These are phyloP conservation scores for Candida silvatica DNA, from an alignment of 805 yeast species.

Conservation along the genomic window DNA sequence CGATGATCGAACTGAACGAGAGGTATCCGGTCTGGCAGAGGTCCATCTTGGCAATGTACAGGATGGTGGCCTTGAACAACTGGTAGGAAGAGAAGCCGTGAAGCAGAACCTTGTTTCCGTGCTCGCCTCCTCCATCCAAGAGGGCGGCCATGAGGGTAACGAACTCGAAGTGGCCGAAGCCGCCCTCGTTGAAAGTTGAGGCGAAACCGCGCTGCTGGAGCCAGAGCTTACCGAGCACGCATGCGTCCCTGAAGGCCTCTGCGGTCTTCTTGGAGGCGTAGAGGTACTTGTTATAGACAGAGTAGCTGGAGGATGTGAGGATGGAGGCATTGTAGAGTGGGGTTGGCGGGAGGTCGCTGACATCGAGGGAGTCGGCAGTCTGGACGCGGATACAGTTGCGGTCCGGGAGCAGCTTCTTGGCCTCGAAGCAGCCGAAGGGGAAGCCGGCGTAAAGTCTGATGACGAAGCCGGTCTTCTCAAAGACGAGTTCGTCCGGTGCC, in stretches of 20 bases:
- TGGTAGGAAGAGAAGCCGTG: slow-evolving; percentile 92
- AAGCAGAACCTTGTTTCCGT: slow-evolving; percentile 67
- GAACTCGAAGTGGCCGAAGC: slow-evolving; percentile 92
- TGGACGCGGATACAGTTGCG: slow-evolving; percentile 77
- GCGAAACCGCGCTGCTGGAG: slow-evolving; percentile 76
- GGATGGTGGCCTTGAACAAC: slow-evolving; percentile 80
- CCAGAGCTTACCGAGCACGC: slow-evolving; percentile 84
- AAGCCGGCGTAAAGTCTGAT: slow-evolving; percentile 69
- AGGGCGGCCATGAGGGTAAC: slow-evolving; percentile 73
- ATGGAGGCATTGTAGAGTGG: slow-evolving; percentile 82
- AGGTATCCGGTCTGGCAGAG: slow-evolving; percentile 53
- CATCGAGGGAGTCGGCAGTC: slow-evolving; percentile 15
- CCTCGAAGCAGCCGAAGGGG: slow-evolving; percentile 62
- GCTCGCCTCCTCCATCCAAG: slow-evolving; percentile 72
- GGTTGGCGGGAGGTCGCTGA: slow-evolving; percentile 54
- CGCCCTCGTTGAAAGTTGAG: slow-evolving; percentile 52
- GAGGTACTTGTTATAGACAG: slow-evolving; percentile 63
- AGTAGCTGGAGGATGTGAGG: slow-evolving; percentile 58
- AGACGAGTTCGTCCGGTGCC: slow-evolving; percentile 41
- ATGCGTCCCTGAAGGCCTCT: slow-evolving; percentile 81
- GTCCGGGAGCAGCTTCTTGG: slow-evolving; percentile 69
- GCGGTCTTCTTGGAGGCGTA: slow-evolving; percentile 70
- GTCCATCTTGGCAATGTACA: slow-evolving; percentile 76
- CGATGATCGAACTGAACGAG: slow-evolving; percentile 52
- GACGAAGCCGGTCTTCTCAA: slow-evolving; percentile 57